Conservation (phyloP, 2,329 filamentous ascomycete genomes). For the Calonectria hongkongensis region DNA sequence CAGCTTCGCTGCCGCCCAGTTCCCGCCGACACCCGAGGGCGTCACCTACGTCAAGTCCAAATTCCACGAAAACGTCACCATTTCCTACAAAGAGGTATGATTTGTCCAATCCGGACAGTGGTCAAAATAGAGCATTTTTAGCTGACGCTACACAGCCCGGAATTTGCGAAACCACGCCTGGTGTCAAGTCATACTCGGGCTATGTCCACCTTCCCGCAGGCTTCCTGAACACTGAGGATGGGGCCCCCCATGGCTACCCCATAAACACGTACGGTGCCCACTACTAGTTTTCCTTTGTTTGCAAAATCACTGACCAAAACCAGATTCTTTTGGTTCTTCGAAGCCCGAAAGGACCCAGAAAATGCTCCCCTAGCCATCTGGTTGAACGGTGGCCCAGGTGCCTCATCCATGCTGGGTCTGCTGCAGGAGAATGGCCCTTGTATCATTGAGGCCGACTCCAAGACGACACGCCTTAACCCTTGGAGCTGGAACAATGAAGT, state of each 20-base stretch:
- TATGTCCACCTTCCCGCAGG: slow-evolving; percentile 67
- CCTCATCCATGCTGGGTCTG: slow-evolving; percentile 52
- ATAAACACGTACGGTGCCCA: slow-evolving; percentile 41
- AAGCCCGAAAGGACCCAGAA: slow-evolving; percentile 51
- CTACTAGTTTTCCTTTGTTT: too few relatives aligned
- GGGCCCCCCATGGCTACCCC: slow-evolving; percentile 38
- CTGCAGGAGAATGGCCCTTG: slow-evolving; percentile 68
- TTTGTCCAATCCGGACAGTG: neutral
- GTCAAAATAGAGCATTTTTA: neutral
- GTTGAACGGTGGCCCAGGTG: slow-evolving; percentile 77
- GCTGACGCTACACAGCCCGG: slow-evolving; percentile 64
- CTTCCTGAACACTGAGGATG: slow-evolving; percentile 35
- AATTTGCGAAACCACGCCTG: slow-evolving; percentile 66
- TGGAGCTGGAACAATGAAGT: slow-evolving; percentile 78
- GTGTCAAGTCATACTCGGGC: slow-evolving; percentile 65
- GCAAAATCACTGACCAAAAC: neutral
- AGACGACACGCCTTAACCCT: slow-evolving; percentile 72
- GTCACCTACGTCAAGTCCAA: slow-evolving; percentile 42
- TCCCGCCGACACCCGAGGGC: slow-evolving; percentile 47
- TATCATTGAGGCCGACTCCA: slow-evolving; percentile 67
- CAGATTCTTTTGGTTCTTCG: slow-evolving; percentile 57
- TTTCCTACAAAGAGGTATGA: slow-evolving; percentile 47
- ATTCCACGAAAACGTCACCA: slow-evolving; percentile 45
- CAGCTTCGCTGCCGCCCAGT: slow-evolving; percentile 44
- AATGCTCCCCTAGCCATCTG: slow-evolving; percentile 68